Conservation (phyloP, 257 asterid species). For the Nicotiana tomentosiformis region DNA sequence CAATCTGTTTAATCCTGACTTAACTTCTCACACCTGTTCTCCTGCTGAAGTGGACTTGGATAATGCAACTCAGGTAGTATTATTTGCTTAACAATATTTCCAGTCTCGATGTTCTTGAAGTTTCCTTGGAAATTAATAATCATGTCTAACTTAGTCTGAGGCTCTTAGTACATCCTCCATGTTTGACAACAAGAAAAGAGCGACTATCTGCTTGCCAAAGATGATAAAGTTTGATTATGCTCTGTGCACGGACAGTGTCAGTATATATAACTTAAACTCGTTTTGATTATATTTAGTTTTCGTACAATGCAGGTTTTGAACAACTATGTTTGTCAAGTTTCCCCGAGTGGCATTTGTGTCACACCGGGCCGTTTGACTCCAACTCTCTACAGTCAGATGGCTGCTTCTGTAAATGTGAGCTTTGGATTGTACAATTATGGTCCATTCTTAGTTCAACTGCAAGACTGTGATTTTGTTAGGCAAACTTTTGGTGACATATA, state of each 20-base stretch:
- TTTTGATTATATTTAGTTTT: neutral
- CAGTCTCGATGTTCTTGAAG: neutral
- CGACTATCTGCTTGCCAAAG: neutral
- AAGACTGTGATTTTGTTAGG: conserved; percentile 22
- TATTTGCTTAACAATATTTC: neutral
- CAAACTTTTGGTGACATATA: conserved; percentile 17
- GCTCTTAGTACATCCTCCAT: neutral
- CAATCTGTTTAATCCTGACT: conserved; percentile 25
- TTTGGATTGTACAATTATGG: conserved; percentile 16
- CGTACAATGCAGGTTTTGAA: conserved; percentile 18
- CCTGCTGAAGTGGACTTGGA: conserved; percentile 21
- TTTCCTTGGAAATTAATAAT: neutral
- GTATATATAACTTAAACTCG: neutral
- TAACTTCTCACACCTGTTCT: conserved; percentile 19
- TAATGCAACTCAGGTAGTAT: conserved; percentile 25
- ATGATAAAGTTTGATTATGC: neutral
- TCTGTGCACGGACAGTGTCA: neutral
- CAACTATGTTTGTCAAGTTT: conserved; percentile 27
- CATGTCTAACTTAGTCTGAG: neutral
- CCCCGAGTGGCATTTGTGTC: conserved; percentile 21
- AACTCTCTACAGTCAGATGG: conserved; percentile 12
- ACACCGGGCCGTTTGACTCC: conserved; percentile 37
- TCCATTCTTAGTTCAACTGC: conserved; percentile 28
- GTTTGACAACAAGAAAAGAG: neutral
- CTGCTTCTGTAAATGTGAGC: conserved; percentile 23